Evolutionary conservation across 257 asterid species (phyloP), one percentile per base, ranked within the genome.

Genomic region (Euphrasia confusa): DNA sequence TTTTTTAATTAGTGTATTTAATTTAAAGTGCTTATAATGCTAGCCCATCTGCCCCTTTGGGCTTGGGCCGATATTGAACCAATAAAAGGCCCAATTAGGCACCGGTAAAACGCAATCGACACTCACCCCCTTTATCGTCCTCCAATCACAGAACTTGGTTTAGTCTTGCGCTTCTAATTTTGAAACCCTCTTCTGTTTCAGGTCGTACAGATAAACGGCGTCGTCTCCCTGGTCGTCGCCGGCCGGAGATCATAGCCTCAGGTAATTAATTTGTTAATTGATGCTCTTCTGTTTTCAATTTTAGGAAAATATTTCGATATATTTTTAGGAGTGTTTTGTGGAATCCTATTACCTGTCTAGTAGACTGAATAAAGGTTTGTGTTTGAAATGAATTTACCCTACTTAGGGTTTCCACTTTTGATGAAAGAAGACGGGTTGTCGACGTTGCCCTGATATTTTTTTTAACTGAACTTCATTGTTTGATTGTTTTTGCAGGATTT

Each of bases 211-310:
- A 24, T 14, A 40, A 61, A 65, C 81, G 80, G 61, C 70, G 78
- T 35, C 76, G 72, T 71, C 9, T 35, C 63, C 21, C 62, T 55
- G 74, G 74, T 77, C 78, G 84, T 74, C 71, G 74, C 81, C 58
- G 0, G 81, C 27, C 69, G 79, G 77, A 79, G 79, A 70, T 73
- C 81, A 52, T 21, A 17, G 58, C 70, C 58, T 55, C 39, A 55
- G 7, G 39, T 33, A 33, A 33, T 32, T 32, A 32, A 48, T 9
- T 56, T 4, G 81, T 76, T 42, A 70, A 69, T 44, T 50, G 75
- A 53, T 56, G 40, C n/a, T 42, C 24, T 15, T 32, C 21, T 4
- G 7, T 64, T 7, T 55, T 52, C 54, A 35, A 27, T 52, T 5
- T 21, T 52, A 1, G 42, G 54, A 54, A 54, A 24, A 21, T 13